Conservation (phyloP, 1,284 basidiomycete species). For the Meira miltonrushii region DNA sequence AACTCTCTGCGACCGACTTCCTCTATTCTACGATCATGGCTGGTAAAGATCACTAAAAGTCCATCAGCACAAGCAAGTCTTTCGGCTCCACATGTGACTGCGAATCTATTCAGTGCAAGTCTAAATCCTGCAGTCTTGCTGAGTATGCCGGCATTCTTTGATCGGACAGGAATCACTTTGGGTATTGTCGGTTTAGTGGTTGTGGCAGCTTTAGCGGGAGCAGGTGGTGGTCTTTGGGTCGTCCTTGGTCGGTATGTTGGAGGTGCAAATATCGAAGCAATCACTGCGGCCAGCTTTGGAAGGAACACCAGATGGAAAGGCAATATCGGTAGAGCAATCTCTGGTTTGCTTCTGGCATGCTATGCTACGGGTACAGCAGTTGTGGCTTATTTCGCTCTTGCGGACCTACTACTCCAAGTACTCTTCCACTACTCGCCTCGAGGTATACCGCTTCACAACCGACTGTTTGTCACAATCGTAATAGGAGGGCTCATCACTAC, state of each 20-base stretch:
- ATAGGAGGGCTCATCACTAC: slow-evolving; percentile 36
- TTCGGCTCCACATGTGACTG: slow-evolving; percentile 39
- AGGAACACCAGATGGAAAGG: slow-evolving; percentile 46
- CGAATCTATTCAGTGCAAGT: slow-evolving; percentile 45
- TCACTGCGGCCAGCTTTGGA: slow-evolving; percentile 43
- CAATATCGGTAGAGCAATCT: slow-evolving; percentile 30
- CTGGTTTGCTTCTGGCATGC: slow-evolving; percentile 30
- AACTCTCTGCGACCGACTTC: slow-evolving; percentile 15
- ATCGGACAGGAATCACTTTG: slow-evolving; percentile 27
- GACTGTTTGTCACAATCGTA: slow-evolving; percentile 43
- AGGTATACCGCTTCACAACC: slow-evolving; percentile 39
- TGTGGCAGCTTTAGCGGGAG: slow-evolving; percentile 39
- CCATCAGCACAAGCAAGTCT: slow-evolving; percentile 40
- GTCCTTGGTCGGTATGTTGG: slow-evolving; percentile 47
- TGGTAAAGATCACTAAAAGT: slow-evolving; percentile 16
- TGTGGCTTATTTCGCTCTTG: slow-evolving; percentile 46
- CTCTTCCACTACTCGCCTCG: slow-evolving; percentile 43
- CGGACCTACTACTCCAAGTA: slow-evolving; percentile 45
- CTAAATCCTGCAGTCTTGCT: slow-evolving; percentile 47
- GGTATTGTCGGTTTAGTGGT: slow-evolving; percentile 32
- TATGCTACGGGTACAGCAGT: slow-evolving; percentile 48
- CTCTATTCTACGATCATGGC: not conserved
- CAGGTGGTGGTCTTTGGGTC: slow-evolving; percentile 49
- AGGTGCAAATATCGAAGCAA: slow-evolving; percentile 41
- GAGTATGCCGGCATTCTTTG: slow-evolving; percentile 47